Evolutionary conservation across 805 yeast species (phyloP).

Genomic region (Debaryomyces maramus): DNA sequence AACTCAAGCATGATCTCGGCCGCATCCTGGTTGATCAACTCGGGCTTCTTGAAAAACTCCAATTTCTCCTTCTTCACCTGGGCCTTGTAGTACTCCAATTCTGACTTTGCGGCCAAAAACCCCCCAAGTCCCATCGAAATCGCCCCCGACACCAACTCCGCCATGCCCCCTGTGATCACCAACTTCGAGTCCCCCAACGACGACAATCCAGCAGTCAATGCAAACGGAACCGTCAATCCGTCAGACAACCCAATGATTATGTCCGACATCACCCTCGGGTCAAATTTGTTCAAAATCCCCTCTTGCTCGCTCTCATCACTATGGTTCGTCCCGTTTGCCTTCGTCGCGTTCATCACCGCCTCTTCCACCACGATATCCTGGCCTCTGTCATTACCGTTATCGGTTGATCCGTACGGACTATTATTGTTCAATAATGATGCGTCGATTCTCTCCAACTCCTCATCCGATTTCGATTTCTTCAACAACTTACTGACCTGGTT

Average conservation of each 20-base stretch:
- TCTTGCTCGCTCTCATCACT: slow-evolving; percentile 20
- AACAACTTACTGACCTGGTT: slow-evolving; percentile 33
- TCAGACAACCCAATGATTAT: slow-evolving; percentile 91
- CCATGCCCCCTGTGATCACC: slow-evolving; percentile 97
- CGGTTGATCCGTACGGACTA: slow-evolving; percentile 38
- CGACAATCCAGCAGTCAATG: slow-evolving; percentile 93
- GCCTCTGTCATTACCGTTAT: slow-evolving; percentile 30
- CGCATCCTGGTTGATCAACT: slow-evolving; percentile 69
- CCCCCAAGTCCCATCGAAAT: slow-evolving; percentile 99
- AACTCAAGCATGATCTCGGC: slow-evolving; percentile 79
- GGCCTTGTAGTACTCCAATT: slow-evolving; percentile 68
- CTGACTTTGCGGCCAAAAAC: slow-evolving; percentile 89
- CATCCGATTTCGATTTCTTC: slow-evolving; percentile 24
- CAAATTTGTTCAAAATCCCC: slow-evolving; percentile 55
- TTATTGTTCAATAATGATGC: slow-evolving; percentile 32
- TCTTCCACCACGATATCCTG: slow-evolving; percentile 39
- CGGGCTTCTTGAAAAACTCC: slow-evolving; percentile 64
- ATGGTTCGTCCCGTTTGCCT: slow-evolving; percentile 7
- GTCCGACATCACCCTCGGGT: slow-evolving; percentile 93
- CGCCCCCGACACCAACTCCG: slow-evolving; percentile 95
- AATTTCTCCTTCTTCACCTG: slow-evolving; percentile 73
- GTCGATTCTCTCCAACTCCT: slow-evolving; percentile 31
- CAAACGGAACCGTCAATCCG: slow-evolving; percentile 98
- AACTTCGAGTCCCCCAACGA: slow-evolving; percentile 85
- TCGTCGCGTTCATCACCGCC: slow-evolving; percentile 32